phyloP scores from a whole-genome alignment of 345 rosid genomes.

The Linum usitatissimum region DNA sequence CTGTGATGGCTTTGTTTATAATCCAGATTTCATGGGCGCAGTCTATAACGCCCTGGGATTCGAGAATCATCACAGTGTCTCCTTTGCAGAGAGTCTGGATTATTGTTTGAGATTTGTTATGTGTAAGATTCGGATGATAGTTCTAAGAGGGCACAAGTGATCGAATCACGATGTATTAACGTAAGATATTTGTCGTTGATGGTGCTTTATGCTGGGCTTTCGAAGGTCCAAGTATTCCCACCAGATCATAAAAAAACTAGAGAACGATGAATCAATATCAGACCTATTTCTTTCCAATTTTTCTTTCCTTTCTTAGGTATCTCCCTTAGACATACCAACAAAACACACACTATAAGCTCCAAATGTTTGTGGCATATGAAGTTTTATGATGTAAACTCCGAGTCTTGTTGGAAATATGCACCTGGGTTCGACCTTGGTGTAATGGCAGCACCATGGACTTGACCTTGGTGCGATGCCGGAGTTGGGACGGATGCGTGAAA shows the following conservation, averaged over 20 bases:
- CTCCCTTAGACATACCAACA: not conserved
- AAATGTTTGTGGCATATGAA: not conserved
- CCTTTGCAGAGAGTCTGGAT: not conserved
- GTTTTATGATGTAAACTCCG: too few species aligned
- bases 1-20: too few species aligned
- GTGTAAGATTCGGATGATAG: too few species aligned
- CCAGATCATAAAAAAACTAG: conserved; percentile 1
- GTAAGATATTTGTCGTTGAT: conserved; percentile 1
- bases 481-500: too few species aligned
- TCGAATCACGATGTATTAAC: not conserved
- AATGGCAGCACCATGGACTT: too few species aligned
- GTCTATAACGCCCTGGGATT: too few species aligned
- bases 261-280: not conserved
- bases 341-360: not conserved
- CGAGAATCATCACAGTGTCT: not conserved
- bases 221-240: conserved; percentile 1
- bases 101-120: not conserved
- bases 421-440: too few species aligned
- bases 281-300: not conserved
- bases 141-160: too few species aligned
- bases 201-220: conserved; percentile 1
- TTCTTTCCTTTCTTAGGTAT: not conserved
- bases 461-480: too few species aligned
- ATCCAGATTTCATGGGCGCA: too few species aligned
- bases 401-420: too few species aligned